Conservation (phyloP, 2,329 filamentous ascomycete species). For the Trichoderma sp. region DNA sequence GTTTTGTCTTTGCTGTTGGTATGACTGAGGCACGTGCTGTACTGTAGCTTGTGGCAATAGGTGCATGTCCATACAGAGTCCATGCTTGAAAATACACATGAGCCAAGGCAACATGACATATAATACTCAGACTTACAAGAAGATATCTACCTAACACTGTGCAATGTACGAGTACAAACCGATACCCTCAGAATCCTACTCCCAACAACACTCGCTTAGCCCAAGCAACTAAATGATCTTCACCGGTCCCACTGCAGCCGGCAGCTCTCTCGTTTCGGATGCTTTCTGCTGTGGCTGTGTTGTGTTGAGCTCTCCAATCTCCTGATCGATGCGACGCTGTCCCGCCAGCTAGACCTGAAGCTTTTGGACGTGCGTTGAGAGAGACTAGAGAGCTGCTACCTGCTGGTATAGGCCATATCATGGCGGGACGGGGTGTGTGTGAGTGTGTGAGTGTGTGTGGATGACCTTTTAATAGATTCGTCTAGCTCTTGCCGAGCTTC, state of each 20-base stretch:
- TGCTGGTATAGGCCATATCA: background rate
- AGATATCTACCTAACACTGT: background rate
- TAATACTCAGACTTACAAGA: background rate
- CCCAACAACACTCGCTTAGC: slow-evolving; percentile 6
- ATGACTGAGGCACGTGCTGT: background rate
- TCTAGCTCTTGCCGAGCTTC: background rate
- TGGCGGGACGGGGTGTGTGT: background rate
- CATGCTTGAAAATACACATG: background rate
- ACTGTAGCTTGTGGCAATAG: background rate
- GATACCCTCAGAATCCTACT: background rate
- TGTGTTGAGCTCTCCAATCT: background rate
- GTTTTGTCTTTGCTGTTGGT: background rate
- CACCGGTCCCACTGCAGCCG: slow-evolving; percentile 10
- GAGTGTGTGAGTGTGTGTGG: background rate
- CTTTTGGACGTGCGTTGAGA: background rate
- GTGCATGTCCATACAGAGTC: background rate
- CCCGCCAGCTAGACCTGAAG: background rate
- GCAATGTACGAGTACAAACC: background rate
- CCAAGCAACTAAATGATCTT: slow-evolving; percentile 7
- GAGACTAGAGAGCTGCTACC: background rate
- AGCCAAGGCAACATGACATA: background rate
- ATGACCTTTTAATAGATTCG: background rate
- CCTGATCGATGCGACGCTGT: background rate
- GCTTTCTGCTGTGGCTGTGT: background rate
- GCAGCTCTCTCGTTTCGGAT: slow-evolving; percentile 1